Percentiles rank a stretch among this genome's conserved stretches.
phyloP scores from a whole-genome alignment of 495 filamentous ascomycete genomes.

The Oleoguttula mirabilis region DNA sequence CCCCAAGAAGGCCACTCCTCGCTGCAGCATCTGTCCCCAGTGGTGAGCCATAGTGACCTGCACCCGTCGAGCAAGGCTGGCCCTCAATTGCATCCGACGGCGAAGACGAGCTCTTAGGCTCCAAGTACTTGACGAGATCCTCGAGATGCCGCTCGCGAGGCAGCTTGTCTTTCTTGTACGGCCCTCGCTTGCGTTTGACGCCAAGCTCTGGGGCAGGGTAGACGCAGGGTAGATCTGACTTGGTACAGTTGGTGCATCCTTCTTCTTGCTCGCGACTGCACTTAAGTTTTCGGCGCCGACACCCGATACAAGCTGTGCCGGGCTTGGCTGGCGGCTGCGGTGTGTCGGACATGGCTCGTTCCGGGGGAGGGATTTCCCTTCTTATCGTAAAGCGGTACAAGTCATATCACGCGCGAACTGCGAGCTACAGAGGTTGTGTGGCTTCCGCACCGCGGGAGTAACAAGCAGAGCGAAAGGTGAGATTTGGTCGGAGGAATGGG shows the following conservation, averaged over 20 bases:
- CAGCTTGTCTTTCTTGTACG: constrained; percentile 14
- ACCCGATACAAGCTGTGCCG: constrained; percentile 11
- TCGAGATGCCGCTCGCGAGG: constrained; percentile 10
- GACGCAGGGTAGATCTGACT: constrained; percentile 9
- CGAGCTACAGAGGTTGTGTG: no score
- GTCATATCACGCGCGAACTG: no score
- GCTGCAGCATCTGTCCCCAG: background rate
- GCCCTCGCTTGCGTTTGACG: constrained; percentile 14
- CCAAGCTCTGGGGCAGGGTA: constrained; percentile 5
- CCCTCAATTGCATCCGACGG: background rate
- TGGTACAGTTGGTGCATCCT: constrained; percentile 9
- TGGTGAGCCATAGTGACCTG: no score
- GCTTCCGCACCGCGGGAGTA: no score
- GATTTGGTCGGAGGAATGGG: no score
- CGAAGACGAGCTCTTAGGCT: background rate
- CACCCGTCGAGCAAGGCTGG: no score
- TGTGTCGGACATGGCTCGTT: no score
- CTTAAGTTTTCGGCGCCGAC: constrained; percentile 11
- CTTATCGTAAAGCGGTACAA: no score
- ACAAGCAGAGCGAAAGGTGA: no score
- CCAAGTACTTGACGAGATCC: constrained; percentile 11
- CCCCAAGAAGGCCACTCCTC: no score
- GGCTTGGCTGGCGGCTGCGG: no score
- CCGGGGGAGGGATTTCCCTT: no score
- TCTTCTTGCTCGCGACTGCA: constrained; percentile 2